These are phyloP conservation scores for Penicillium italicum DNA, from an alignment of 2,329 filamentous ascomycete genomes.

Conservation along the genomic window DNA sequence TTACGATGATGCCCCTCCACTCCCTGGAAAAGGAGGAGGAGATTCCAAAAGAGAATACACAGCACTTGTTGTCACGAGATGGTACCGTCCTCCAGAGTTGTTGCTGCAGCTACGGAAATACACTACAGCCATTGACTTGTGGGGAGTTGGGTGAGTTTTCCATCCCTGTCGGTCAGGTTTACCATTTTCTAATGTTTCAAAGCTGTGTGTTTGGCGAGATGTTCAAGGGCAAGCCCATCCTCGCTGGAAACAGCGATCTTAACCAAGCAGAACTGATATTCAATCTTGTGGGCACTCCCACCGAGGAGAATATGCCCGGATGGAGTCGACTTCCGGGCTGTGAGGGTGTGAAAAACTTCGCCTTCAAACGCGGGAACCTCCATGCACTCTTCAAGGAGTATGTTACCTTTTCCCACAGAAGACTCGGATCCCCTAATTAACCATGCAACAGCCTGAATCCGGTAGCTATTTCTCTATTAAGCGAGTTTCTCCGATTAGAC, in stretches of 20 bases:
- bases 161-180: background rate
- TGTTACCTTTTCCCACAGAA: constrained; percentile 14
- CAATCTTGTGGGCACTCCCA: constrained; percentile 84
- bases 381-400: constrained; percentile 71
- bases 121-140: constrained; percentile 97
- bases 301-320: constrained; percentile 85
- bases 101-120: constrained; percentile 83
- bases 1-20: constrained; percentile 80
- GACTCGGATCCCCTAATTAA: background rate
- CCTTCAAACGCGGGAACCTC: constrained; percentile 61
- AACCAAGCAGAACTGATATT: constrained; percentile 94
- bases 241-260: constrained; percentile 81
- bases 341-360: constrained; percentile 66
- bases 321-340: constrained; percentile 81
- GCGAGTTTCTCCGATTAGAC: constrained; percentile 79
- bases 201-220: constrained; percentile 99
- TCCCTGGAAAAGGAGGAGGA: constrained; percentile 73
- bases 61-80: constrained; percentile 90
- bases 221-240: constrained; percentile 88
- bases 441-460: constrained; percentile 55
- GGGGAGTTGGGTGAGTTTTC: constrained; percentile 80
- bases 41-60: constrained; percentile 89
- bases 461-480: constrained; percentile 72
- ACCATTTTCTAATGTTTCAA: constrained; percentile 1
- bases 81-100: constrained; percentile 94